Base-by-base conservation (phyloP, 176 grass and related monocot genomes). In the Lolium perenne region DNA sequence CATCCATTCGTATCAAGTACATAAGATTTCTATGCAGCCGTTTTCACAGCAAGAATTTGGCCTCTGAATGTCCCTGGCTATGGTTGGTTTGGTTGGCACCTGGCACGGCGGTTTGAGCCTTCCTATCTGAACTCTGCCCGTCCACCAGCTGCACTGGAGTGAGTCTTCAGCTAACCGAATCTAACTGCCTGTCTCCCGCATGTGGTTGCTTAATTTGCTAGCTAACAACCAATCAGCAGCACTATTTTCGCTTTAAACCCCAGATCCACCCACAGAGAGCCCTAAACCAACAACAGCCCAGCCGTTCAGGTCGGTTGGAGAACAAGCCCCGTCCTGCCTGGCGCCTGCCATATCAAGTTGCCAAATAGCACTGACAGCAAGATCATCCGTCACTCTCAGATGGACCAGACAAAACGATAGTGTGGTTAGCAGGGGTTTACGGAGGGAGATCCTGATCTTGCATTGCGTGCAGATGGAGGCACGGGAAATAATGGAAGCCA, bases 401-500 rank as follows among this genome's bases (percentile, higher is more conserved):
- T 83, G 66, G 66, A 82, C 21, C 67, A 56, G 73, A 74, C 78
- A 55, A 40, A n/a, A 74, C 55, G 66, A 26, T 35, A n/a, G 61
- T 69, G 69, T 43, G 53, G 76, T 45, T 61, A 66, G 40, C 41
- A 58, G n/a, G 29, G 76, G 50, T 65, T 50, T 71, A 77, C 70
- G 62, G 10, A 11, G 14, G 13, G 63, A 91, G 70, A 91, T 84
- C 80, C 63, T 16, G 62, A 3, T 35, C 80, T 65, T 70, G 76
- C 25, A 56, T 65, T 70, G 76, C 25, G 66, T 81, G 76, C 25
- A 68, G 18, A 87, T 80, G 76, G 76, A n/a, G 67, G 9, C 49
- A 84, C 11, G 14, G 61, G 7, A 67, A 79, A 72, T 32, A 53
- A 75, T 17, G 72, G 4, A 88, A 82, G 71, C 71, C 82, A 91